Percentiles rank a stretch among this genome's conserved stretches.
These are phyloP conservation scores for Chamaecyparis obtusa DNA, from an alignment of 75 land plant species.

Conservation along the genomic window DNA sequence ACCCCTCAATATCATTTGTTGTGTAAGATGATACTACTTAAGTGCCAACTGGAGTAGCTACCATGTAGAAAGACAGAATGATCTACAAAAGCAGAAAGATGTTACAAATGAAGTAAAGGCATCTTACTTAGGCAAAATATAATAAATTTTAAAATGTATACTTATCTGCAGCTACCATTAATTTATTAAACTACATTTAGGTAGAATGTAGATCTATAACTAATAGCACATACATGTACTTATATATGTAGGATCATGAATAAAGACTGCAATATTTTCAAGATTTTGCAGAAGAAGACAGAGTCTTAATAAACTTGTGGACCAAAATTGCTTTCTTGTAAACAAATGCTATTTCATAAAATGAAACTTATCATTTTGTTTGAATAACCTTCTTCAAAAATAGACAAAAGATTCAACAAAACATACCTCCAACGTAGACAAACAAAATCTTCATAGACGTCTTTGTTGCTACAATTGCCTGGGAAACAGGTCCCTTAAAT, in stretches of 20 bases:
- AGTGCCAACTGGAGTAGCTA: not conserved
- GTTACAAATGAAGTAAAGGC: not conserved
- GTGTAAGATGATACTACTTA: not conserved
- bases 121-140: not conserved
- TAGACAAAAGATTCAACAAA: not conserved
- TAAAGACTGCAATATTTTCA: not conserved
- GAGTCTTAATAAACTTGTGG: not conserved
- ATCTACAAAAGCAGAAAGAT: not conserved
- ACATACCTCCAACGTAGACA: conserved; percentile 8
- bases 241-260: not conserved
- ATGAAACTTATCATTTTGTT: not conserved
- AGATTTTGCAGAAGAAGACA: not conserved
- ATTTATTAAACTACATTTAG: not conserved
- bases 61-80: not conserved
- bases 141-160: not conserved
- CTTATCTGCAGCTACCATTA: not conserved
- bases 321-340: not conserved
- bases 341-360: not conserved
- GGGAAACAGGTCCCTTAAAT: conserved; percentile 2
- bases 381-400: not conserved
- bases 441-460: not conserved
- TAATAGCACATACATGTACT: not conserved
- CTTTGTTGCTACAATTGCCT: not conserved
- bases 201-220: not conserved
- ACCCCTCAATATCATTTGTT: not conserved